These are phyloP conservation scores for Phytopythium aichiense DNA, from an alignment of 352 stramenopile species.

Conservation along the genomic window DNA sequence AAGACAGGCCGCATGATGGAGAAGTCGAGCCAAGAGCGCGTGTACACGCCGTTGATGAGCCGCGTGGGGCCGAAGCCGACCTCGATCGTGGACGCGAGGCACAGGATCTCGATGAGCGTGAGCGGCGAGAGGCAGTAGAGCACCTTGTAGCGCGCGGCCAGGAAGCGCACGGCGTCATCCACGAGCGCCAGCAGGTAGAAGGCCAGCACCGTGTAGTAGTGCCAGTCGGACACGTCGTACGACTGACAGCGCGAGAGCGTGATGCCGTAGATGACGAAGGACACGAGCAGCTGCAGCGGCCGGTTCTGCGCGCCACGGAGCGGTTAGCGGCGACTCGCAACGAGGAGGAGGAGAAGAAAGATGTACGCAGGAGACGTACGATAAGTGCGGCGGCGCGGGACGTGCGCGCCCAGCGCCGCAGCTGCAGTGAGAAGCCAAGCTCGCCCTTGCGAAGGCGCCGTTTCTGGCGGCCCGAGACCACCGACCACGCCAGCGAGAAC, in stretches of 20 bases:
- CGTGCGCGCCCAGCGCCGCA: slow-evolving; percentile 71
- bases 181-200: slow-evolving; percentile 60
- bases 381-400: slow-evolving; percentile 69
- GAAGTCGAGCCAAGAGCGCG: slow-evolving; percentile 81
- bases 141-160: slow-evolving; percentile 76
- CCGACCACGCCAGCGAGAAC: slow-evolving; percentile 48
- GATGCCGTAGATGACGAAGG: slow-evolving; percentile 61
- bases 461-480: slow-evolving; percentile 49
- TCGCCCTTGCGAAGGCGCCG: slow-evolving; percentile 51
- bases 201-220: slow-evolving; percentile 62
- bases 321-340: not conserved
- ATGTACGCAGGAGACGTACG: slow-evolving; percentile 18
- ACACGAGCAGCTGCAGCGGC: slow-evolving; percentile 72
- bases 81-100: slow-evolving; percentile 66
- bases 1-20: slow-evolving; percentile 82
- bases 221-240: slow-evolving; percentile 60
- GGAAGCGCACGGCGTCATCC: slow-evolving; percentile 74
- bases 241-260: slow-evolving; percentile 67
- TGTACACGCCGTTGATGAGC: slow-evolving; percentile 45
- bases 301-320: slow-evolving; percentile 40
- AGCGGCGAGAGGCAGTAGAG: slow-evolving; percentile 72
- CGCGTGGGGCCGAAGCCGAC: slow-evolving; percentile 73
- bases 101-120: slow-evolving; percentile 71
- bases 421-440: slow-evolving; percentile 76
- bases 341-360: not conserved